Evolutionary conservation across 2,329 filamentous ascomycete genomes (phyloP), one percentile per base, ranked within the genome.

Genomic region (Colletotrichum theobromicola): DNA sequence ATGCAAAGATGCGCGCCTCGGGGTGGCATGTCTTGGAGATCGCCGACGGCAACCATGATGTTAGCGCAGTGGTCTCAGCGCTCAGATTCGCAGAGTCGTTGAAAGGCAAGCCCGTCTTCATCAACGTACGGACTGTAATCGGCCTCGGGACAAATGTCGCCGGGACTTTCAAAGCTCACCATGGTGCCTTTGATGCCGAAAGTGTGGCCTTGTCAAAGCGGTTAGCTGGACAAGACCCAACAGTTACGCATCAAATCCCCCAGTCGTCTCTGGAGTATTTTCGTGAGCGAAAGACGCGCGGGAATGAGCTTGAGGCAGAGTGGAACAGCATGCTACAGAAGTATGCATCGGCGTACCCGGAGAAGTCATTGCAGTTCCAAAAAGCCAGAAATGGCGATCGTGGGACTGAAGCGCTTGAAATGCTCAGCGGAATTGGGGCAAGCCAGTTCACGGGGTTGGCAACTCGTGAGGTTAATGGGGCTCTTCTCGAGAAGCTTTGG

Each of bases 51-150:
- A 84, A 83, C 76, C 87, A 85, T 62, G 86, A 90, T 62, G 82
- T 91, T 3, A 80, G 84, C 8, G 83, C 80, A 0, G 84, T 91
- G 28, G 85, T 88, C 1, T 37, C 79, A 4, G 88, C 88, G 0
- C 79, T 91, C 37, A 81, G 84, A 42, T 77, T 82, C 37, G 18
- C 62, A 18, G 50, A 64, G 10, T 30, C 62, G 24, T 77, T 79
- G 3, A 84, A 26, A 28, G 83, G 85, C 2, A 88, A 88, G 78
- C 90, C 90, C 0, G 86, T 85, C 0, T 91, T 92, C 75, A 88
- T 92, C 82, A 92, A 91, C 75, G 82, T 90, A 24, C 85, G 84
- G 4, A 91, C 90, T 0, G 82, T 88, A n/a, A 91, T 91, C 62
- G 89, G 90, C 2, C 68, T 90, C 2, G 88, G 87, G 4, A 90